Conservation (phyloP, 1,139 yeast species). For the Chernovozyma sophiae-reginae region DNA sequence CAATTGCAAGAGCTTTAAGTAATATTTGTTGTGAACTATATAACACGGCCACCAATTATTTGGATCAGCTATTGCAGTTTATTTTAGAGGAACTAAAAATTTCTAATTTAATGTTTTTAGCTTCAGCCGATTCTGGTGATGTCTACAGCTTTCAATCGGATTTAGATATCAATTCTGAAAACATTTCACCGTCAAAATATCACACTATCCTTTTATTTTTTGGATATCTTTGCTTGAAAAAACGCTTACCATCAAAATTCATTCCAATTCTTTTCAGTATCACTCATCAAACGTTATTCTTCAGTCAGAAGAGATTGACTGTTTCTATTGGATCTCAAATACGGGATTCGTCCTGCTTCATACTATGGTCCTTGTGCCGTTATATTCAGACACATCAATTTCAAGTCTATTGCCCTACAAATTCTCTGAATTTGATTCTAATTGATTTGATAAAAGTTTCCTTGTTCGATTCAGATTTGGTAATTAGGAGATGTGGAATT, state of each 20-base stretch:
- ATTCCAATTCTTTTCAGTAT: slow-evolving; percentile 25
- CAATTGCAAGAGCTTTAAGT: slow-evolving; percentile 35
- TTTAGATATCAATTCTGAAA: slow-evolving; percentile 17
- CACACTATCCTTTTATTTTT: slow-evolving; percentile 35
- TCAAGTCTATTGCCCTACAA: slow-evolving; percentile 12
- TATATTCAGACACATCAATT: slow-evolving; percentile 15
- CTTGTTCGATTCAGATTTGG: slow-evolving; percentile 69
- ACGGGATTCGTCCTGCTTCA: slow-evolving; percentile 81
- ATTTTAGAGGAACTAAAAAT: slow-evolving; percentile 24
- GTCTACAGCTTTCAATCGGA: slow-evolving; percentile 5
- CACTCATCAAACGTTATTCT: slow-evolving; percentile 44
- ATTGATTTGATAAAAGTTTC: slow-evolving; percentile 48
- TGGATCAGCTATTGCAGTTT: slow-evolving; percentile 26
- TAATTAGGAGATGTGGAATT: slow-evolving; percentile 74
- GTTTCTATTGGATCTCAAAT: slow-evolving; percentile 61
- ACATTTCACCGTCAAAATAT: slow-evolving; percentile 24
- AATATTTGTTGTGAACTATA: slow-evolving; percentile 18
- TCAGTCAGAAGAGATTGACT: slow-evolving; percentile 50
- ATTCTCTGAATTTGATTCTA: slow-evolving; percentile 23
- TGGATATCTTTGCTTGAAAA: slow-evolving; percentile 32
- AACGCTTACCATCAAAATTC: slow-evolving; percentile 22
- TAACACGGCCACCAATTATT: slow-evolving; percentile 28
- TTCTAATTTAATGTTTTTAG: slow-evolving; percentile 2
- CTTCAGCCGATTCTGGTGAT: not conserved
- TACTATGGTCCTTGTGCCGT: slow-evolving; percentile 42